Conservation (phyloP, 1,139 yeast species). For the Fermentozyma sake region DNA sequence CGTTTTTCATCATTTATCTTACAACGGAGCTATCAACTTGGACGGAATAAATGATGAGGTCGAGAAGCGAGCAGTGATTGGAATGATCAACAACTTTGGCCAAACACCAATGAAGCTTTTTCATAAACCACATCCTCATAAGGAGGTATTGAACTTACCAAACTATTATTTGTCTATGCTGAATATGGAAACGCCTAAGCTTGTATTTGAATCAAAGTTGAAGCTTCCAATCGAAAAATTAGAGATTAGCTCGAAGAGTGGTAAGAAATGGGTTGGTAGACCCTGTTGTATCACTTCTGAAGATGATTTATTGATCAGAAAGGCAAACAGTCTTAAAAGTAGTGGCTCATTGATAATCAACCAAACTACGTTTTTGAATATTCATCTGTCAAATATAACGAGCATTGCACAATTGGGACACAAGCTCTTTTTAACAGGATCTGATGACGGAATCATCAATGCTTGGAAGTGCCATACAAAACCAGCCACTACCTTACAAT, state of each 20-base stretch:
- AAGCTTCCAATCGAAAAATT: constrained; percentile 34
- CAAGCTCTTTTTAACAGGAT: constrained; percentile 47
- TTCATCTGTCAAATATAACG: constrained; percentile 36
- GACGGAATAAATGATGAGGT: constrained; percentile 67
- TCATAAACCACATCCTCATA: constrained; percentile 55
- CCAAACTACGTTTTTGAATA: constrained; percentile 34
- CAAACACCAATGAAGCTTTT: constrained; percentile 80
- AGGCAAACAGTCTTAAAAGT: constrained; percentile 22
- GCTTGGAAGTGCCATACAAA: constrained; percentile 45
- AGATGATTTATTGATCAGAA: constrained; percentile 37
- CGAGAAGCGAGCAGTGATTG: constrained; percentile 71
- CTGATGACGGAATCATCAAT: constrained; percentile 51
- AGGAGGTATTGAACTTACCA: constrained; percentile 36
- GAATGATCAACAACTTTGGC: constrained; percentile 85
- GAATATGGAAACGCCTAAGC: constrained; percentile 18
- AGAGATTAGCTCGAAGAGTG: constrained; percentile 29
- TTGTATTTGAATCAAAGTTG: constrained; percentile 34
- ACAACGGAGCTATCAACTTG: constrained; percentile 75
- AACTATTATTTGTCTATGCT: constrained; percentile 27
- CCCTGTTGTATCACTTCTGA: constrained; percentile 34
- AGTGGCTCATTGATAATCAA: constrained; percentile 41
- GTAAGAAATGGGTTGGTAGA: constrained; percentile 45
- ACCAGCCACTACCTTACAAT: constrained; percentile 31
- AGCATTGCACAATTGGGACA: constrained; percentile 32
- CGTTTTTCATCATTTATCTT: constrained; percentile 78